Evolutionary conservation across 768 basidiomycete species (phyloP).

Genomic region (Lenzites betulinus): DNA sequence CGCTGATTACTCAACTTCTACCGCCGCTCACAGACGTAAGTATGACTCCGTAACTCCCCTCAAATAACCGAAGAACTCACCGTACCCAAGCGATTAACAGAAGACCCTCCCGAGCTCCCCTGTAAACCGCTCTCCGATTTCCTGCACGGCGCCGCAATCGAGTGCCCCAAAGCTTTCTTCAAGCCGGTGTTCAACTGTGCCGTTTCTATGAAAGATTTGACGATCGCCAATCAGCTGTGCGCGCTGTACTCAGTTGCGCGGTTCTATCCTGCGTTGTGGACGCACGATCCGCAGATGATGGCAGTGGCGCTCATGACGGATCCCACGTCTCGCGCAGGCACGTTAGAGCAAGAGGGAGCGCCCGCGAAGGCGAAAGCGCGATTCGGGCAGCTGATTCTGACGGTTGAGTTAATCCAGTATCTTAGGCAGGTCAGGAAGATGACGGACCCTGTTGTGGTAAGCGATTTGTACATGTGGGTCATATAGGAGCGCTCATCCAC

Average conservation of each 20-base stretch:
- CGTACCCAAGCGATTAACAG: slow-evolving; percentile 49
- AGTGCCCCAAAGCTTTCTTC: slow-evolving; percentile 66
- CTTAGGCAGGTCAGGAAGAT: slow-evolving; percentile 47
- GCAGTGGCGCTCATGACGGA: slow-evolving; percentile 67
- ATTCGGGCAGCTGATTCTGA: slow-evolving; percentile 61
- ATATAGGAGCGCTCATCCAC: background rate
- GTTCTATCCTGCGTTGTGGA: slow-evolving; percentile 66
- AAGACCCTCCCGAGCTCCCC: slow-evolving; percentile 54
- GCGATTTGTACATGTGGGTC: slow-evolving; percentile 12
- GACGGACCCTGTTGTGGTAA: slow-evolving; percentile 44
- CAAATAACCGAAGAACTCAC: background rate
- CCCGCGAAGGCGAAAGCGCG: slow-evolving; percentile 50
- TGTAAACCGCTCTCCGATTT: slow-evolving; percentile 50
- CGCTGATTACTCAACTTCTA: slow-evolving; percentile 42
- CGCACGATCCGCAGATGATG: slow-evolving; percentile 72
- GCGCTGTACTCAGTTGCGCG: slow-evolving; percentile 52
- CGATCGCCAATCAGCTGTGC: slow-evolving; percentile 59
- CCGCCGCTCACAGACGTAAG: slow-evolving; percentile 55
- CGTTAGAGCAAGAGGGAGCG: slow-evolving; percentile 20
- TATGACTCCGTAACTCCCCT: background rate
- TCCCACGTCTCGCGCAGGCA: slow-evolving; percentile 22
- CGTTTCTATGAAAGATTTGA: slow-evolving; percentile 60
- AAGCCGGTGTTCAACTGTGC: slow-evolving; percentile 73
- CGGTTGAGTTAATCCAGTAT: slow-evolving; percentile 60
- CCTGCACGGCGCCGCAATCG: slow-evolving; percentile 50